Evolutionary conservation across 495 filamentous ascomycete genomes (phyloP).

Genomic region (Geopyxis carbonaria): DNA sequence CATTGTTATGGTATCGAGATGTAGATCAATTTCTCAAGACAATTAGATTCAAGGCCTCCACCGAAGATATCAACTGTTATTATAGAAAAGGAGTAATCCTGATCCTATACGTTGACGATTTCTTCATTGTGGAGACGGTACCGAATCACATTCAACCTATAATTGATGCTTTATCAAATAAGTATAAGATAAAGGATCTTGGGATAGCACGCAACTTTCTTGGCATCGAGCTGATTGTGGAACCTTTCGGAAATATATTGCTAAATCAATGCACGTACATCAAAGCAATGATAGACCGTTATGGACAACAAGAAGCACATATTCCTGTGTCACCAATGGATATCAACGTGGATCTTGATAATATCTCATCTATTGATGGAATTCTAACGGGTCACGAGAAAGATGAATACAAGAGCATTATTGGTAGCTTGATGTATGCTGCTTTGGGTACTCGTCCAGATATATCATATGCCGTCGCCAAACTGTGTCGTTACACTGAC

Average conservation of each 20-base stretch:
- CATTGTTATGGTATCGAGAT: conserved; percentile 5
- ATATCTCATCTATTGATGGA: too few species aligned
- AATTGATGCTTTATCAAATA: not conserved
- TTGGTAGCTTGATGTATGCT: too few species aligned
- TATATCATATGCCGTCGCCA: too few species aligned
- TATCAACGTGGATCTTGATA: too few species aligned
- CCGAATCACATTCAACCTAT: not conserved
- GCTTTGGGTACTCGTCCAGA: too few species aligned
- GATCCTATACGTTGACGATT: conserved; percentile 8
- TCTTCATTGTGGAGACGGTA: not conserved
- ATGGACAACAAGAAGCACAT: too few species aligned
- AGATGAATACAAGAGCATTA: too few species aligned
- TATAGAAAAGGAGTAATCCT: not conserved
- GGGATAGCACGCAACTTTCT: conserved; percentile 5
- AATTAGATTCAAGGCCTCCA: conserved; percentile 1
- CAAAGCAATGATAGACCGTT: not conserved
- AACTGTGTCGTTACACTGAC: too few species aligned
- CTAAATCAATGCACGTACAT: conserved; percentile 2
- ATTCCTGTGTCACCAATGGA: too few species aligned
- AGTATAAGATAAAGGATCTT: conserved; percentile 9
- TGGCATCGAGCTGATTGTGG: conserved; percentile 2
- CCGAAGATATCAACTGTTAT: conserved; percentile 1
- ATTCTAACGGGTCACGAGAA: too few species aligned
- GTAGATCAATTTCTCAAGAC: conserved; percentile 4
- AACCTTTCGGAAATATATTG: not conserved